These are phyloP conservation scores for Xylariaceae sp. DNA, from an alignment of 2,329 filamentous ascomycete genomes.

Conservation along the genomic window DNA sequence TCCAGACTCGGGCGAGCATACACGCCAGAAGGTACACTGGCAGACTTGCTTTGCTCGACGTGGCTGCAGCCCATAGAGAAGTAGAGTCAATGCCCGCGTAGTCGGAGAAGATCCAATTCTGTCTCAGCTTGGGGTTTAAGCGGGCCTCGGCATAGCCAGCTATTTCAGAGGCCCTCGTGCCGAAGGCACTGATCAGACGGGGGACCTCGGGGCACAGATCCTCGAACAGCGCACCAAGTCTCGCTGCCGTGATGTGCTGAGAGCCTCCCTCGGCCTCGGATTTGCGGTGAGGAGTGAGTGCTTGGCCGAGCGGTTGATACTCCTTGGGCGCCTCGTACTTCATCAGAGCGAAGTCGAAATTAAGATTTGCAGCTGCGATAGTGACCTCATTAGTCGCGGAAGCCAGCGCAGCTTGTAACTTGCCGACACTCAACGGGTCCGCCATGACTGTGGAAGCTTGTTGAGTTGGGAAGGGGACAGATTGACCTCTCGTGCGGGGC, in stretches of 20 bases:
- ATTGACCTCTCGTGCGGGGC: no score
- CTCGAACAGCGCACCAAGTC: constrained; percentile 21
- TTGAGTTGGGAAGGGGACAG: no score
- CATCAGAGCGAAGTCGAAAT: constrained; percentile 5
- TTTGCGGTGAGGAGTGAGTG: constrained; percentile 11
- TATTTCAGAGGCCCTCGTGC: constrained; percentile 5
- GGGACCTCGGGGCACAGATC: constrained; percentile 8
- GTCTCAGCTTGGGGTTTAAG: background rate
- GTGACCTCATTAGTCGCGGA: constrained; percentile 1
- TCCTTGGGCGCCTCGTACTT: constrained; percentile 4
- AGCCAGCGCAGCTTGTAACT: background rate
- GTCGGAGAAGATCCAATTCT: constrained; percentile 7
- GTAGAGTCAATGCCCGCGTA: constrained; percentile 10
- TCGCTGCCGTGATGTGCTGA: constrained; percentile 29
- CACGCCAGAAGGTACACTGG: constrained; percentile 12
- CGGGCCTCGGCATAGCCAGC: background rate
- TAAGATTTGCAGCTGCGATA: constrained; percentile 6
- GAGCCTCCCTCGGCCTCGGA: constrained; percentile 30
- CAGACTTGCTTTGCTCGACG: constrained; percentile 18
- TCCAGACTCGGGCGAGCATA: constrained; percentile 12
- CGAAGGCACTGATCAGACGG: constrained; percentile 22
- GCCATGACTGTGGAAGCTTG: no score
- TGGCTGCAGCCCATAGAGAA: constrained; percentile 25
- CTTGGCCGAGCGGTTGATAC: constrained; percentile 1
- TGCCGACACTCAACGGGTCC: background rate